Percentiles rank a stretch among this genome's conserved stretches.
phyloP scores from a whole-genome alignment of 768 basidiomycete genomes.

The button mushroom (Agaricus bisporus) region DNA sequence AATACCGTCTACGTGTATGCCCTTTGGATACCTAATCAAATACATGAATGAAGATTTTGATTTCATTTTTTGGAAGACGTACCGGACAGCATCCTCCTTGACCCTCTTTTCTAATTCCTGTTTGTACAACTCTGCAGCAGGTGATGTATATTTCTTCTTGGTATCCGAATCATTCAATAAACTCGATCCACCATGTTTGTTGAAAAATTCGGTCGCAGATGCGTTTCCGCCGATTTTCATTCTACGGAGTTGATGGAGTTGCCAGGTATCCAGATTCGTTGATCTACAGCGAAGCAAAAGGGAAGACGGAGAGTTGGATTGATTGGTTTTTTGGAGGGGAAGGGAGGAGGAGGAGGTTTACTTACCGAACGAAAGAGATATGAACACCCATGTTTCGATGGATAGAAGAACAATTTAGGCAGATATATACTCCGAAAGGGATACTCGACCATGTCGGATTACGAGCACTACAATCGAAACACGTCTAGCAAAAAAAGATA shows the following conservation, averaged over 20 bases:
- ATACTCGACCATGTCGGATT: conserved; percentile 98
- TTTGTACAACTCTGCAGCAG: conserved; percentile 83
- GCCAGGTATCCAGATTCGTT: conserved; percentile 95
- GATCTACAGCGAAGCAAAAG: conserved; percentile 66
- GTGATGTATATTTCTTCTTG: conserved; percentile 86
- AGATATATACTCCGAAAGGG: conserved; percentile 95
- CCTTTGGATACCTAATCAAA: conserved; percentile 58
- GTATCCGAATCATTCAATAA: conserved; percentile 68
- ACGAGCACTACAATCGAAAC: conserved; percentile 93
- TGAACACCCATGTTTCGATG: conserved; percentile 98
- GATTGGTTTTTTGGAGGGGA: not conserved
- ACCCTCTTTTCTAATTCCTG: conserved; percentile 82
- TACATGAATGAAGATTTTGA: not conserved
- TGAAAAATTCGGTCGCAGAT: conserved; percentile 83
- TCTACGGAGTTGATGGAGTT: conserved; percentile 80
- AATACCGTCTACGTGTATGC: conserved; percentile 80
- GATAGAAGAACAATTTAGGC: conserved; percentile 90
- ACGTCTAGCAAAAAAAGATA: conserved; percentile 31
- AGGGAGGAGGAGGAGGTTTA: too few species aligned
- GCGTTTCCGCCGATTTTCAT: conserved; percentile 97
- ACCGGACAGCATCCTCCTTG: conserved; percentile 70
- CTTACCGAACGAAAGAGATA: conserved; percentile 92
- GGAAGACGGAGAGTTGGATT: not conserved
- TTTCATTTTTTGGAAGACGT: conserved; percentile 17
- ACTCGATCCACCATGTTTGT: conserved; percentile 73